These are phyloP conservation scores for Xanthoconium purpureum DNA, from an alignment of 768 basidiomycete genomes.

Conservation along the genomic window DNA sequence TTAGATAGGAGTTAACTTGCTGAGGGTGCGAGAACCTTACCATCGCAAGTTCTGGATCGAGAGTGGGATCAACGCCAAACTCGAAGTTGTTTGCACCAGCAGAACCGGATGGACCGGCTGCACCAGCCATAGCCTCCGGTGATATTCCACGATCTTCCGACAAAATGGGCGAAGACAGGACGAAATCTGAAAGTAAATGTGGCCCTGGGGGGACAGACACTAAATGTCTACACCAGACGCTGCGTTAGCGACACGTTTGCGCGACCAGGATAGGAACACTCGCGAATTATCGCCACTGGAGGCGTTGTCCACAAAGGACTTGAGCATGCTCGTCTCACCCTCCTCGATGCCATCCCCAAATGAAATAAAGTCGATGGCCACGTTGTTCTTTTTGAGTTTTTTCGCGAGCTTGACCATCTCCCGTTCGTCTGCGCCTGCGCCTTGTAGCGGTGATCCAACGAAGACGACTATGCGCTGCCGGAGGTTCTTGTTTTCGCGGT, in stretches of 20 bases:
- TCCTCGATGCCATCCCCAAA: constrained; percentile 90
- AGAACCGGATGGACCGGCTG: constrained; percentile 47
- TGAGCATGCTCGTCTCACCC: constrained; percentile 63
- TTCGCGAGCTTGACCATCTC: constrained; percentile 86
- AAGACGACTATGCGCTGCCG: constrained; percentile 95
- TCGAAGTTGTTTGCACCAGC: constrained; percentile 62
- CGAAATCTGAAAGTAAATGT: constrained; percentile 76
- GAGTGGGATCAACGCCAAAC: constrained; percentile 90
- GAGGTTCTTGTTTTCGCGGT: constrained; percentile 97
- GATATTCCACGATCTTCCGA: constrained; percentile 77
- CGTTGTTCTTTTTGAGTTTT: constrained; percentile 99
- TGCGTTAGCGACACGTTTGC: neutral
- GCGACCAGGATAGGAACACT: constrained; percentile 28
- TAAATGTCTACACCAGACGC: constrained; percentile 58
- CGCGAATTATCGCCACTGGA: constrained; percentile 85
- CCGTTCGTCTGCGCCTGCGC: constrained; percentile 68
- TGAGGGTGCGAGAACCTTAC: constrained; percentile 39
- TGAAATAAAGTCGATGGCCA: constrained; percentile 86
- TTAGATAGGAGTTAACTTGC: neutral
- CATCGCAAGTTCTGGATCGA: constrained; percentile 97
- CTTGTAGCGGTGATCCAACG: constrained; percentile 83
- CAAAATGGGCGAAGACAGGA: constrained; percentile 80
- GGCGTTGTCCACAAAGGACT: constrained; percentile 79
- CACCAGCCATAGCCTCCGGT: constrained; percentile 51
- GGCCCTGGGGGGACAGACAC: constrained; percentile 75